Conservation (phyloP, 1,284 basidiomycete genomes). For the Tetrapyrgos nigripes region DNA sequence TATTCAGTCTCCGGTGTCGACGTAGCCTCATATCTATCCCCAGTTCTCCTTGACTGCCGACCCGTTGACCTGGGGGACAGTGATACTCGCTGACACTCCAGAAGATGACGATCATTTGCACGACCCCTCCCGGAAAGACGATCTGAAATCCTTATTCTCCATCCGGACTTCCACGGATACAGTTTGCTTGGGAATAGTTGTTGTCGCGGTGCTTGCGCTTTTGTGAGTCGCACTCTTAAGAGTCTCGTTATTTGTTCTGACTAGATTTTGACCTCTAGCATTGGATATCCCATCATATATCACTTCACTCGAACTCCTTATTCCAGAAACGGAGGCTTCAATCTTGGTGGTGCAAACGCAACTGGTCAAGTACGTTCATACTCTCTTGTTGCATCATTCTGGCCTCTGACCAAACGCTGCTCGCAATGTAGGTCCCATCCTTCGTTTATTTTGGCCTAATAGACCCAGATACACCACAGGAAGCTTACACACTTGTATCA, state of each 20-base stretch:
- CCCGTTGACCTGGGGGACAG: constrained; percentile 41
- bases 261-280: not conserved
- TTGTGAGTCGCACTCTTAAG: constrained; percentile 29
- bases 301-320: constrained; percentile 48
- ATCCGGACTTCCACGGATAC: constrained; percentile 53
- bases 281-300: constrained; percentile 43
- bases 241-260: no score
- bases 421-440: constrained; percentile 58
- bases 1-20: not conserved
- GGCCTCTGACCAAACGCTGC: no score
- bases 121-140: constrained; percentile 31
- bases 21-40: not conserved
- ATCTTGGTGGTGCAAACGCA: constrained; percentile 53
- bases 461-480: constrained; percentile 57
- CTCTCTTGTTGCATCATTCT: not conserved
- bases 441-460: constrained; percentile 52
- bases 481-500: constrained; percentile 47
- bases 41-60: constrained; percentile 43
- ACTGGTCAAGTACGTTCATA: constrained; percentile 11
- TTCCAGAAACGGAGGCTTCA: constrained; percentile 40
- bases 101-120: constrained; percentile 45
- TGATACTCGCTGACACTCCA: constrained; percentile 32
- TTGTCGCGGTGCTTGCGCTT: not conserved
- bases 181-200: constrained; percentile 52
- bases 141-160: constrained; percentile 31